phyloP scores from a whole-genome alignment of 129 eudicot species.

The Logfia minima region DNA sequence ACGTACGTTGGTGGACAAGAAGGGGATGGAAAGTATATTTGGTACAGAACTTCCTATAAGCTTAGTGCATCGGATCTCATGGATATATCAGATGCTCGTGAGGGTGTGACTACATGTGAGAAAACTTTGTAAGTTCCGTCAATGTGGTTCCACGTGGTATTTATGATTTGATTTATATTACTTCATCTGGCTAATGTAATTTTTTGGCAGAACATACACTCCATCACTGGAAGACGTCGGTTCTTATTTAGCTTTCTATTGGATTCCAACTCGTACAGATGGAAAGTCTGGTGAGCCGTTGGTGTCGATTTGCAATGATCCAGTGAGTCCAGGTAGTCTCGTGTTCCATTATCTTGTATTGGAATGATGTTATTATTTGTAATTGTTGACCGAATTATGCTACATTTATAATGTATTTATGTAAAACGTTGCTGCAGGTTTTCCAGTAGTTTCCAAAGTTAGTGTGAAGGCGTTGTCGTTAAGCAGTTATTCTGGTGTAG shows the following conservation, averaged over 20 bases:
- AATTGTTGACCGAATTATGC: not conserved
- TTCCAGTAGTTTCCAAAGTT: conserved; percentile 70
- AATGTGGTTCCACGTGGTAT: conserved; percentile 5
- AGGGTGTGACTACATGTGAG: conserved; percentile 52
- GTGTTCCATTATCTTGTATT: not conserved
- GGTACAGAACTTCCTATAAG: conserved; percentile 69
- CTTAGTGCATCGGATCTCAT: conserved; percentile 46
- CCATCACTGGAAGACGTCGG: conserved; percentile 91
- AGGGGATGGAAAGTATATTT: conserved; percentile 68
- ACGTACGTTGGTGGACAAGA: conserved; percentile 91
- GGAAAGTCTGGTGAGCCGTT: conserved; percentile 73
- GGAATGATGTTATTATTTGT: not conserved
- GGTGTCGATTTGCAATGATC: conserved; percentile 55
- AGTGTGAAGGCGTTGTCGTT: conserved; percentile 48
- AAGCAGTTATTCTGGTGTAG: conserved; percentile 68
- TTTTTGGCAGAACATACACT: conserved; percentile 64
- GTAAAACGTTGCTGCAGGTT: conserved; percentile 49
- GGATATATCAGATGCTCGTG: conserved; percentile 49
- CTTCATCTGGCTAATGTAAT: conserved; percentile 14
- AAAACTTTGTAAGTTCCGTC: conserved; percentile 56
- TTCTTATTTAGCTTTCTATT: conserved; percentile 71
- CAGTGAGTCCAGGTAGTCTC: conserved; percentile 75
- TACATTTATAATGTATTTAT: conserved; percentile 11
- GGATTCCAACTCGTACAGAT: conserved; percentile 90
- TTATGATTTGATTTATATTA: not conserved